phyloP scores from a whole-genome alignment of 257 asterid species.

The Coffea canephora region DNA sequence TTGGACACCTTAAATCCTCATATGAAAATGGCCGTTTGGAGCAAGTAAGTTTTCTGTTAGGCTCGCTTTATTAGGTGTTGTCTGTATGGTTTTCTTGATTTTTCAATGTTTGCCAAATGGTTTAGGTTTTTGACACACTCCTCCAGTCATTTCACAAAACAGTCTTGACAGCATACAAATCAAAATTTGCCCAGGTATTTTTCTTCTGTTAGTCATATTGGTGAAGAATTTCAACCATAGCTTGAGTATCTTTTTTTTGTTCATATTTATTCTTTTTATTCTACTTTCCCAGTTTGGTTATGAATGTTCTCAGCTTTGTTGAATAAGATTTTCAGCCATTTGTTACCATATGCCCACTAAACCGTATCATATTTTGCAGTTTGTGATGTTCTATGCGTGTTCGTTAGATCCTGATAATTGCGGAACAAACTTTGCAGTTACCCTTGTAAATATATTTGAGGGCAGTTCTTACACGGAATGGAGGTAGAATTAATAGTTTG shows the following conservation, averaged over 20 bases:
- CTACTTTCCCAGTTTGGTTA: background rate
- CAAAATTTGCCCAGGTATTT: conserved; percentile 94
- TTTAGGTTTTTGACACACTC: conserved; percentile 77
- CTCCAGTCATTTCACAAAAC: conserved; percentile 82
- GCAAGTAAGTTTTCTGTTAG: conserved; percentile 42
- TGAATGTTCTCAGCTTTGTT: background rate
- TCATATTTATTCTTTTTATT: background rate
- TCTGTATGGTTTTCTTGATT: conserved; percentile 15
- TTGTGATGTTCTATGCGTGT: conserved; percentile 90
- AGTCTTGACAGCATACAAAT: conserved; percentile 74
- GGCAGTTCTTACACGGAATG: conserved; percentile 44
- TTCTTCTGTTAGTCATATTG: background rate
- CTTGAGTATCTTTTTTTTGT: background rate
- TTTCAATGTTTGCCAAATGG: conserved; percentile 9
- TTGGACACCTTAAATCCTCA: conserved; percentile 69
- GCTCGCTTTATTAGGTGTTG: conserved; percentile 12
- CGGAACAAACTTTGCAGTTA: conserved; percentile 54
- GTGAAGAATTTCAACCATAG: background rate
- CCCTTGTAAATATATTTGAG: conserved; percentile 53
- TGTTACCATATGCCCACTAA: background rate
- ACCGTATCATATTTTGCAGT: conserved; percentile 44
- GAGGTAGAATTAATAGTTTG: conserved; percentile 50
- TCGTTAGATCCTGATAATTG: conserved; percentile 89
- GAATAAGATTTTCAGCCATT: background rate
- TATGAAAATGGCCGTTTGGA: conserved; percentile 54